Evolutionary conservation across 495 filamentous ascomycete genomes (phyloP).

Genomic region (Neurospora discreta): DNA sequence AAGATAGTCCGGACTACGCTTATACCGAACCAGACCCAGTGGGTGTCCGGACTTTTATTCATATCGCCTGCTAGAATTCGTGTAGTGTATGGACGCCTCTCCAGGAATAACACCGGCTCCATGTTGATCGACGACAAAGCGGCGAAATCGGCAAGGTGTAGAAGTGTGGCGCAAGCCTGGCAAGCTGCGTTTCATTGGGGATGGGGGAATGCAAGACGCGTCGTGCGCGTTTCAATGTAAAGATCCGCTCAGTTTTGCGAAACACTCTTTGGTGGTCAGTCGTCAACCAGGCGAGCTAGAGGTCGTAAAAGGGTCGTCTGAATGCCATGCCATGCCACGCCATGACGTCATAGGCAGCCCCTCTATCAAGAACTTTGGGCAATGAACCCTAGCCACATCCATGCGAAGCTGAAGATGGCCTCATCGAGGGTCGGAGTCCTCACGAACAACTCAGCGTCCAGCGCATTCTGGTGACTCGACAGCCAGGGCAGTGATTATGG

Average conservation of each 20-base stretch:
- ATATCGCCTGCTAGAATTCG: too few relatives aligned
- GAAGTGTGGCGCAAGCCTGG: neutral
- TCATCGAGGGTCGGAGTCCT: neutral
- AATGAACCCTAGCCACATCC: neutral
- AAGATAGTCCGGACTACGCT: too few relatives aligned
- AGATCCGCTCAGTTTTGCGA: neutral
- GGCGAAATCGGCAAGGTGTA: neutral
- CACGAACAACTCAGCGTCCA: neutral
- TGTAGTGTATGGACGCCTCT: neutral
- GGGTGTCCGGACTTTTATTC: too few relatives aligned
- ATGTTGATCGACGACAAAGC: neutral
- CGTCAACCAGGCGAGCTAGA: neutral
- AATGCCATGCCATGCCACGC: neutral
- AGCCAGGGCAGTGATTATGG: neutral
- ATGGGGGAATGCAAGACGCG: neutral
- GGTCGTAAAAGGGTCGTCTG: neutral
- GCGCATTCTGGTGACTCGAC: neutral
- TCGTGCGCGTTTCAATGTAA: neutral
- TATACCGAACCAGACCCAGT: too few relatives aligned
- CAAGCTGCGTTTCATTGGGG: neutral
- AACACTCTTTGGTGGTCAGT: neutral
- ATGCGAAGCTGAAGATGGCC: constrained; percentile 2
- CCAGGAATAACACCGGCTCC: neutral
- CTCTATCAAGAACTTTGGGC: neutral
- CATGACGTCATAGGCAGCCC: neutral